phyloP scores from a whole-genome alignment of 1,284 basidiomycete genomes.

The Cryptococcus sp. region DNA sequence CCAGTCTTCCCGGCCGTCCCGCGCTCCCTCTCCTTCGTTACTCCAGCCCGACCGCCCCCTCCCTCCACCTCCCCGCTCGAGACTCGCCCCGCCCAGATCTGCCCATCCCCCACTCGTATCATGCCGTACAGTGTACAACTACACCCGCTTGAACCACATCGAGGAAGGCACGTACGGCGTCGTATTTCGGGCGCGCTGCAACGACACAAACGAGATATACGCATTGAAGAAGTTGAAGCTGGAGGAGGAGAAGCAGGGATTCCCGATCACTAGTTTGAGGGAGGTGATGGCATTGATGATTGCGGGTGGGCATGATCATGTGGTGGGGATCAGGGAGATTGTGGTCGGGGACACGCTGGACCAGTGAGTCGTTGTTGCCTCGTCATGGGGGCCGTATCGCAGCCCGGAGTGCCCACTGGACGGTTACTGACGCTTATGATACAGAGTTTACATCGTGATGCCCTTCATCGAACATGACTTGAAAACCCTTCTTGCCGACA shows the following conservation, averaged over 20 bases:
- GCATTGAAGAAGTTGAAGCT: constrained; percentile 98
- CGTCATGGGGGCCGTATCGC: not conserved
- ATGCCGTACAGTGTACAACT: constrained; percentile 86
- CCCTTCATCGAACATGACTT: constrained; percentile 99
- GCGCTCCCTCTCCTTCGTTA: not conserved
- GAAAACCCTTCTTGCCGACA: constrained; percentile 86
- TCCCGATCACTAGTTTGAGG: constrained; percentile 93
- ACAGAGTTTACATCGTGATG: constrained; percentile 97
- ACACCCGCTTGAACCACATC: constrained; percentile 93
- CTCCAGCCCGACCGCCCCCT: not conserved
- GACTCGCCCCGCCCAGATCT: constrained; percentile 65
- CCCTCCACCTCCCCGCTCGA: constrained; percentile 30
- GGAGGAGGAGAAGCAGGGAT: constrained; percentile 95
- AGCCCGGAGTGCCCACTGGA: not conserved
- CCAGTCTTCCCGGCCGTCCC: constrained; percentile 4
- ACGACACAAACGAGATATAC: constrained; percentile 88
- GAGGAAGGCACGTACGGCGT: constrained; percentile 99
- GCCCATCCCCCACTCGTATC: constrained; percentile 70
- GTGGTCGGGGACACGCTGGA: constrained; percentile 99
- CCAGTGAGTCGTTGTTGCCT: constrained; percentile 66
- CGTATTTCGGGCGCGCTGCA: constrained; percentile 91
- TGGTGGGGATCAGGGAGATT: constrained; percentile 91
- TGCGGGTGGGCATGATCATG: constrained; percentile 81
- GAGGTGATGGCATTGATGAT: constrained; percentile 94
- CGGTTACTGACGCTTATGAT: constrained; percentile 4